These are phyloP conservation scores for Cystobasidium slooffiae DNA, from an alignment of 1,284 basidiomycete species.

Conservation along the genomic window DNA sequence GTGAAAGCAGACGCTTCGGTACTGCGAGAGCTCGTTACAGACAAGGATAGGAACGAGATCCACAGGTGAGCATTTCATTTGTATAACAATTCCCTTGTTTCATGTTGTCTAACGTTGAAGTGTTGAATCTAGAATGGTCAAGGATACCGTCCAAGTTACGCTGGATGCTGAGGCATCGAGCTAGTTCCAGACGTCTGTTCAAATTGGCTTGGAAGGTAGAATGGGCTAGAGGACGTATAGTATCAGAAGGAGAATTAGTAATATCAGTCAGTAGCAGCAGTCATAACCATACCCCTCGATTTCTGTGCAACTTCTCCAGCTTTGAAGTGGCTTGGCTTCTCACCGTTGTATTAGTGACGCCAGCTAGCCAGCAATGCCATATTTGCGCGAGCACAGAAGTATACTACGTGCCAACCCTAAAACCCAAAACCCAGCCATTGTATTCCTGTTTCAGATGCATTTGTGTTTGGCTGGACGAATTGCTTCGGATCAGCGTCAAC, in stretches of 20 bases:
- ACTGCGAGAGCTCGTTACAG: slow-evolving; percentile 41
- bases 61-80: slow-evolving; percentile 25
- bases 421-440: neutral
- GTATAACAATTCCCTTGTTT: neutral
- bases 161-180: slow-evolving; percentile 4
- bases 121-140: slow-evolving; percentile 29
- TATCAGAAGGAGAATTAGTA: no score
- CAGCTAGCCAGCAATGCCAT: no score
- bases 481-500: no score
- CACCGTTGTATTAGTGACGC: no score
- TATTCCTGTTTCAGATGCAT: neutral
- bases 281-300: no score
- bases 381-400: no score
- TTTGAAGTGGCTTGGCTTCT: no score
- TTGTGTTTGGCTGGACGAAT: neutral
- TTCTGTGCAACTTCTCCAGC: no score
- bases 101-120: no score
- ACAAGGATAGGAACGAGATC: slow-evolving; percentile 43
- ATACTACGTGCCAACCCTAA: no score
- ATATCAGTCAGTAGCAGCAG: no score
- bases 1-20: slow-evolving; percentile 41
- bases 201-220: neutral
- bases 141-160: slow-evolving; percentile 39
- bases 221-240: no score
- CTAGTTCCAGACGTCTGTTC: neutral